A percentile compares a stretch with the other conserved stretches of the same genome.
Evolutionary conservation across 116 monocot species (phyloP).

Genomic region (Papilionanthe hybrid): DNA sequence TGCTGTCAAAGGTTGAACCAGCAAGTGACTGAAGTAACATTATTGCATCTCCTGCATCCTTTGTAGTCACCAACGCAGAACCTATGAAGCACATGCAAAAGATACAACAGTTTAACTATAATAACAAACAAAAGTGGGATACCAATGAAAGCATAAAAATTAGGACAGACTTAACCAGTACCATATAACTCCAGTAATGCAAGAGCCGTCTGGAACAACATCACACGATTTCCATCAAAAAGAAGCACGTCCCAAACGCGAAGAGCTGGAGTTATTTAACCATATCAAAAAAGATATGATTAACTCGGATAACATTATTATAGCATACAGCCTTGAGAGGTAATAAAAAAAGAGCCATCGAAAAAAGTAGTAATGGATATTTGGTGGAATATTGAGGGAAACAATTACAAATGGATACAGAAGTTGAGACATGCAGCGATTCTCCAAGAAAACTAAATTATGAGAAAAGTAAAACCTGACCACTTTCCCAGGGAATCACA

Average conservation of each 20-base stretch:
- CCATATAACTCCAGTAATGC: slow-evolving; percentile 93
- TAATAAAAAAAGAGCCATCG: not conserved
- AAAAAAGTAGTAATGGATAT: slow-evolving; percentile 6
- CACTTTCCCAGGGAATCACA: slow-evolving; percentile 99
- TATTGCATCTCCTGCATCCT: slow-evolving; percentile 96
- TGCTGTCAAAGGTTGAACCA: slow-evolving; percentile 94
- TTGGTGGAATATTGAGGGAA: not conserved
- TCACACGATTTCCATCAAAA: slow-evolving; percentile 87
- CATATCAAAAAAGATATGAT: not conserved
- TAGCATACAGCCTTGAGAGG: not conserved
- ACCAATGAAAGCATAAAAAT: not conserved
- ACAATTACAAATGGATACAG: not conserved
- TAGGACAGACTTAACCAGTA: slow-evolving; percentile 36
- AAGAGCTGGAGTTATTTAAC: slow-evolving; percentile 52
- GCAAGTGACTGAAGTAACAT: slow-evolving; percentile 87
- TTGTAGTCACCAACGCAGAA: slow-evolving; percentile 79
- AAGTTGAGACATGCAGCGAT: not conserved
- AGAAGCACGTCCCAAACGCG: slow-evolving; percentile 94
- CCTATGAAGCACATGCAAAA: slow-evolving; percentile 29
- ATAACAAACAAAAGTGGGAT: not conserved
- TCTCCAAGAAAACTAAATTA: not conserved
- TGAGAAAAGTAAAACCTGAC: slow-evolving; percentile 55
- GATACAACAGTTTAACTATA: not conserved
- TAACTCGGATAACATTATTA: not conserved
- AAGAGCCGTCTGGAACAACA: slow-evolving; percentile 83